A percentile compares a stretch with the other conserved stretches of the same genome.
These are phyloP conservation scores for Castanea crenata DNA, from an alignment of 306 rosid genomes.

Conservation along the genomic window DNA sequence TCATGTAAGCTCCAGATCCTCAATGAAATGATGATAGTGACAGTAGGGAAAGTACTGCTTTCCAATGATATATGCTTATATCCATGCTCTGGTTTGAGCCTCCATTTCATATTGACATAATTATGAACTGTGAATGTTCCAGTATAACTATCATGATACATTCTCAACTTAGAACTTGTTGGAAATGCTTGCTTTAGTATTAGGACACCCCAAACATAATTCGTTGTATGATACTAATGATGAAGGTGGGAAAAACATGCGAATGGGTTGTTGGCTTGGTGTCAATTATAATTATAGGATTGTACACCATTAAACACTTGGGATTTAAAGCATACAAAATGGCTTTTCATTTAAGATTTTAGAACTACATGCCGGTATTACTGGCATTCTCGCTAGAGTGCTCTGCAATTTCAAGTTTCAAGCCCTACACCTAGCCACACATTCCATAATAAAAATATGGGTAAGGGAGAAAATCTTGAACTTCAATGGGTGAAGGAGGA, in stretches of 20 bases:
- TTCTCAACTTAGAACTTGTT: not conserved
- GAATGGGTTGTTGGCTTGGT: not conserved
- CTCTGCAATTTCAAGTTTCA: not conserved
- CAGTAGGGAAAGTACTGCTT: not conserved
- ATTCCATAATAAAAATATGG: not conserved
- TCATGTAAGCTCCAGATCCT: conserved; percentile 60
- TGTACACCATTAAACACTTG: not conserved
- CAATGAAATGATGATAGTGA: not conserved
- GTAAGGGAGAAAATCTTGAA: not conserved
- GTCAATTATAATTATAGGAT: not conserved
- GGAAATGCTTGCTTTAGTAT: not conserved
- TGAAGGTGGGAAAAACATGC: not conserved
- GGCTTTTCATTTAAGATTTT: not conserved
- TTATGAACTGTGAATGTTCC: not conserved
- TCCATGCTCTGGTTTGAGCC: not conserved
- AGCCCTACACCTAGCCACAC: not conserved
- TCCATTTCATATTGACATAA: not conserved
- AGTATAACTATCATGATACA: not conserved
- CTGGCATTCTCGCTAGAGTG: not conserved
- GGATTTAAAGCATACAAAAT: not conserved
- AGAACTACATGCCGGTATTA: not conserved
- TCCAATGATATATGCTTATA: not conserved
- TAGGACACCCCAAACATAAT: not conserved
- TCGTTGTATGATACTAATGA: too few relatives aligned
- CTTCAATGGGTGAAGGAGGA: not conserved